Conservation (phyloP, 371 early-diverging fungal genomes). For the Caulochytrium protostelioides region DNA sequence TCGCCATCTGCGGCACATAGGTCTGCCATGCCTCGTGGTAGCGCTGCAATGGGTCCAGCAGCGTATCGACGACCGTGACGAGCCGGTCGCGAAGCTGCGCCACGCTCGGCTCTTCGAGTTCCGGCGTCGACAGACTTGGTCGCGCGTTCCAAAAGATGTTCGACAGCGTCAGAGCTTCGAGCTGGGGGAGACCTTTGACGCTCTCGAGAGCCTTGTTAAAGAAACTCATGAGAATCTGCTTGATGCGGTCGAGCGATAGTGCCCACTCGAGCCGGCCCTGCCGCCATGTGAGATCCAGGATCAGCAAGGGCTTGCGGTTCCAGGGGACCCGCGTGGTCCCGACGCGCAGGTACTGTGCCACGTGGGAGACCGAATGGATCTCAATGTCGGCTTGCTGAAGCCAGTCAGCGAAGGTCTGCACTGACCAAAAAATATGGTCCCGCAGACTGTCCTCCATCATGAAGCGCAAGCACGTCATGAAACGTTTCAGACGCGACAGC, state of each 20-base stretch:
- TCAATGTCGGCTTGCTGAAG: too few relatives aligned
- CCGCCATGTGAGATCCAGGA: slow-evolving; percentile 23
- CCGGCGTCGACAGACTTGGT: slow-evolving; percentile 20
- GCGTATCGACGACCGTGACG: neutral
- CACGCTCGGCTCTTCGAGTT: slow-evolving; percentile 14
- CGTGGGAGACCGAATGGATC: too few relatives aligned
- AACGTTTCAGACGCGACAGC: slow-evolving; percentile 24
- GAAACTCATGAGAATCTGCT: too few relatives aligned
- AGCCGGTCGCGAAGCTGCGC: slow-evolving; percentile 8
- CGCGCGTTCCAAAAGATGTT: slow-evolving; percentile 32
- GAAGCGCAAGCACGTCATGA: slow-evolving; percentile 29
- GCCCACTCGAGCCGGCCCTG: slow-evolving; percentile 19
- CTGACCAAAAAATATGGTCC: slow-evolving; percentile 20
- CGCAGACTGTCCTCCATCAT: slow-evolving; percentile 33
- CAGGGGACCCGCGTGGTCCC: too few relatives aligned
- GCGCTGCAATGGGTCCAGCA: neutral
- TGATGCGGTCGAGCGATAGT: too few relatives aligned
- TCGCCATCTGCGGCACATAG: slow-evolving; percentile 17
- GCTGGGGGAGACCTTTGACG: slow-evolving; percentile 24
- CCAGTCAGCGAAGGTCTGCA: slow-evolving; percentile 16
- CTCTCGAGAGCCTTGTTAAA: slow-evolving; percentile 24
- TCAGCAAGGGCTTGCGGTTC: slow-evolving; percentile 15
- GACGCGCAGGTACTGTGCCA: too few relatives aligned
- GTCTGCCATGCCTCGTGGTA: slow-evolving; percentile 12
- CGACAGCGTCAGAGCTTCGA: slow-evolving; percentile 27